Evolutionary conservation across 169 alveolate species (phyloP).

Genomic region (Theileria luwenshuni): DNA sequence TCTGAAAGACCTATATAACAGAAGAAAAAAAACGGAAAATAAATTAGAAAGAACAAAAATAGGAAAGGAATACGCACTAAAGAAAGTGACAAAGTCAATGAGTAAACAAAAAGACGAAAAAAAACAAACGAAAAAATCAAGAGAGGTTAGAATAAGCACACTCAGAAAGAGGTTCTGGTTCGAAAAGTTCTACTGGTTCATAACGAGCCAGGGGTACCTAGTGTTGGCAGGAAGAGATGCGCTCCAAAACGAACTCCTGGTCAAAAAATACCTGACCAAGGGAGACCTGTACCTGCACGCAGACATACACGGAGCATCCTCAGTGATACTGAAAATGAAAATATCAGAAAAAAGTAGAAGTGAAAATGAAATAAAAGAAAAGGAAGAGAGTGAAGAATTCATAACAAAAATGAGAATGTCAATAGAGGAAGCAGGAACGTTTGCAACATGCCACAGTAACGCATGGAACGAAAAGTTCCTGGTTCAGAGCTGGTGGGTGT

Average conservation of each 20-base stretch:
- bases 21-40: conserved; percentile 82
- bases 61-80: conserved; percentile 87
- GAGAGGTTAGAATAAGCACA: conserved; percentile 61
- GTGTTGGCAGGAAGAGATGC: conserved; percentile 89
- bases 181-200: conserved; percentile 97
- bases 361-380: neutral
- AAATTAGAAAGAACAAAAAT: conserved; percentile 87
- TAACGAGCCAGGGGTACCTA: conserved; percentile 87
- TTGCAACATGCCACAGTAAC: conserved; percentile 88
- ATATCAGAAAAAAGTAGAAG: neutral
- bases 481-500: conserved; percentile 96
- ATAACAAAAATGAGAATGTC: conserved; percentile 77
- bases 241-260: conserved; percentile 92
- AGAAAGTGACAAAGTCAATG: conserved; percentile 86
- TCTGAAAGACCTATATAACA: conserved; percentile 82
- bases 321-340: conserved; percentile 94
- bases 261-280: conserved; percentile 88
- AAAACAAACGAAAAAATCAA: conserved; percentile 67
- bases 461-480: conserved; percentile 94
- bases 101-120: conserved; percentile 87
- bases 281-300: conserved; percentile 95
- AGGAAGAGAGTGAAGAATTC: conserved; percentile 23
- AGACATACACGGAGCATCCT: conserved; percentile 96
- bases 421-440: conserved; percentile 71
- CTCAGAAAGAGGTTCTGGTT: conserved; percentile 93